Conservation (phyloP, 352 stramenopile species). For the Peronospora tabacina region DNA sequence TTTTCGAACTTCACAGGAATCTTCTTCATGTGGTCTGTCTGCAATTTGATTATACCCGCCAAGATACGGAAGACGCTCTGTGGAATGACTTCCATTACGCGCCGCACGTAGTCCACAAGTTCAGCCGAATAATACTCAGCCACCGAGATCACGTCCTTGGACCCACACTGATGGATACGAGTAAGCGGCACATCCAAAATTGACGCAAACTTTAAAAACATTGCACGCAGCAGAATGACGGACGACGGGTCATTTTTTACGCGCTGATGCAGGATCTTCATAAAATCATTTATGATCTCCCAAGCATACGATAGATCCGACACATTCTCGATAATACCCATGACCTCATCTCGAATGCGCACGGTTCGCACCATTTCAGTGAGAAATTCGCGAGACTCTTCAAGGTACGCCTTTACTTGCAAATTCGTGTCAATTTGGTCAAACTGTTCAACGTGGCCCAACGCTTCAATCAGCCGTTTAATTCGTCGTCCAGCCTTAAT, state of each 20-base stretch:
- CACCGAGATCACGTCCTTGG: conserved; percentile 88
- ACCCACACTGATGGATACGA: conserved; percentile 89
- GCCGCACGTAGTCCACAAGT: conserved; percentile 91
- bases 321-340: conserved; percentile 89
- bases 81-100: conserved; percentile 92
- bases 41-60: conserved; percentile 88
- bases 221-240: conserved; percentile 88
- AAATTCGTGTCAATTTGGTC: conserved; percentile 93
- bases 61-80: conserved; percentile 92
- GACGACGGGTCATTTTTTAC: conserved; percentile 90
- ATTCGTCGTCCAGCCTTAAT: conserved; percentile 91
- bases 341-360: conserved; percentile 88
- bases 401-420: conserved; percentile 92
- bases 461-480: conserved; percentile 89
- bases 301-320: conserved; percentile 92
- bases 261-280: conserved; percentile 89
- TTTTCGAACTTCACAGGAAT: conserved; percentile 92
- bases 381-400: conserved; percentile 88
- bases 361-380: conserved; percentile 93
- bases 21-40: conserved; percentile 86
- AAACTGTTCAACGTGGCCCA: conserved; percentile 94
- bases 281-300: conserved; percentile 93
- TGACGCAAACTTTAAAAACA: conserved; percentile 93
- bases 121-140: conserved; percentile 92
- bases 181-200: conserved; percentile 92